Evolutionary conservation across 495 filamentous ascomycete species (phyloP).

Genomic region (Alectoria sarmentosa): DNA sequence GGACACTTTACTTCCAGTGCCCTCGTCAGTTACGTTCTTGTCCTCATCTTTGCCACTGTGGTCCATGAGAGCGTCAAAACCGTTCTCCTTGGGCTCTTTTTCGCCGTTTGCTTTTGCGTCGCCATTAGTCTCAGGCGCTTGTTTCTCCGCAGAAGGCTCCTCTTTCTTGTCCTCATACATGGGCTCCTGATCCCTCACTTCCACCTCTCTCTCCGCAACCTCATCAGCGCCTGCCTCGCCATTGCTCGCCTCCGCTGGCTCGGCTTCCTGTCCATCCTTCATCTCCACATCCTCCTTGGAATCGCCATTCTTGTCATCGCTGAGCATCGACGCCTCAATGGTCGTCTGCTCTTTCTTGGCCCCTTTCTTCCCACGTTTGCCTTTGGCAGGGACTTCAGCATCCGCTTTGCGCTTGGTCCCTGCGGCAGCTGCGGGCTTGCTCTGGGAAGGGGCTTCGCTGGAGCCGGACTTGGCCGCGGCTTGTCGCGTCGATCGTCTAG

Average conservation of each 20-base stretch:
- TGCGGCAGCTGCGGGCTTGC: constrained; percentile 16
- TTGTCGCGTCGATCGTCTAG: constrained; percentile 26
- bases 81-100: constrained; percentile 19
- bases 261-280: constrained; percentile 15
- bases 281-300: constrained; percentile 24
- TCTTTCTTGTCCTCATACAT: constrained; percentile 19
- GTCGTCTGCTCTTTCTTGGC: constrained; percentile 25
- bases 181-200: constrained; percentile 14
- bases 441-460: constrained; percentile 21
- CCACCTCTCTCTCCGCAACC: constrained; percentile 14
- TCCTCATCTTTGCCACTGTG: constrained; percentile 14
- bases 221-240: constrained; percentile 9
- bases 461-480: constrained; percentile 20
- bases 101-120: constrained; percentile 6
- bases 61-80: constrained; percentile 23
- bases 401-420: constrained; percentile 27
- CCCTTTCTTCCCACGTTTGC: constrained; percentile 27
- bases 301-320: constrained; percentile 11
- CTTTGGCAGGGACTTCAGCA: constrained; percentile 13
- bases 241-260: constrained; percentile 14
- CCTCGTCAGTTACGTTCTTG: constrained; percentile 7
- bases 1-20: constrained; percentile 19
- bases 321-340: constrained; percentile 26
- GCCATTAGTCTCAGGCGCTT: constrained; percentile 13
- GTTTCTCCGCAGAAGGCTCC: constrained; percentile 9